These are phyloP conservation scores for Trametes polyzona DNA, from an alignment of 1,284 basidiomycete species.

Conservation along the genomic window DNA sequence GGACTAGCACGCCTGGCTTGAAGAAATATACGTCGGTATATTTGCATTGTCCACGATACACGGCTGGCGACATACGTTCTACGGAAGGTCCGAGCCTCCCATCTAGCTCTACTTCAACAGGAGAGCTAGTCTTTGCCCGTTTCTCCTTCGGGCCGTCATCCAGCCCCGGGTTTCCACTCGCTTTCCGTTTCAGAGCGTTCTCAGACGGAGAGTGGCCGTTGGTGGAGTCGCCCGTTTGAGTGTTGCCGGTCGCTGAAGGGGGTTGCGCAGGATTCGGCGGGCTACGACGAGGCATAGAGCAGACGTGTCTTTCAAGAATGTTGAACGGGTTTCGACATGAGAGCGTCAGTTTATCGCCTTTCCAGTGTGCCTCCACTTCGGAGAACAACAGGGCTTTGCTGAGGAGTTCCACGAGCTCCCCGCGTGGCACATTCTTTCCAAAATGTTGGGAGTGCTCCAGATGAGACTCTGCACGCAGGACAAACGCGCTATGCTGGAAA, in stretches of 20 bases:
- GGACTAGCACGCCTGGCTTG: conserved; percentile 15
- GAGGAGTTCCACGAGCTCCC: conserved; percentile 80
- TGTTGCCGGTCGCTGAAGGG: neutral
- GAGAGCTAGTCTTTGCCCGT: conserved; percentile 31
- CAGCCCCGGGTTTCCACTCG: conserved; percentile 27
- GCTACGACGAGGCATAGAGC: conserved; percentile 49
- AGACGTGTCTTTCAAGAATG: conserved; percentile 71
- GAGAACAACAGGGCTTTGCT: conserved; percentile 80
- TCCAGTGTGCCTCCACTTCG: conserved; percentile 86
- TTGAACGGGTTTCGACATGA: conserved; percentile 72
- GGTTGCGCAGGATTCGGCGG: conserved; percentile 19
- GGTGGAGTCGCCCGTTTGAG: neutral
- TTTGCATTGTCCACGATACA: conserved; percentile 3
- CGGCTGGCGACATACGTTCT: conserved; percentile 34
- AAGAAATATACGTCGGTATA: conserved; percentile 6
- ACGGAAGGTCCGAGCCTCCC: conserved; percentile 30
- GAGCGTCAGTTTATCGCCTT: conserved; percentile 55
- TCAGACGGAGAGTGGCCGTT: conserved; percentile 12
- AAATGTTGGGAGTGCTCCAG: conserved; percentile 69
- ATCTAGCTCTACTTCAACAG: conserved; percentile 30
- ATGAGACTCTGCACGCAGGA: conserved; percentile 69
- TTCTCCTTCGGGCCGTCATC: conserved; percentile 37
- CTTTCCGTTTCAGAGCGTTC: conserved; percentile 34
- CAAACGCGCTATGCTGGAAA: conserved; percentile 79
- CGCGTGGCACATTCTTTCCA: conserved; percentile 76